Conservation (phyloP, 495 filamentous ascomycete genomes). For the Entonaema liquescens region DNA sequence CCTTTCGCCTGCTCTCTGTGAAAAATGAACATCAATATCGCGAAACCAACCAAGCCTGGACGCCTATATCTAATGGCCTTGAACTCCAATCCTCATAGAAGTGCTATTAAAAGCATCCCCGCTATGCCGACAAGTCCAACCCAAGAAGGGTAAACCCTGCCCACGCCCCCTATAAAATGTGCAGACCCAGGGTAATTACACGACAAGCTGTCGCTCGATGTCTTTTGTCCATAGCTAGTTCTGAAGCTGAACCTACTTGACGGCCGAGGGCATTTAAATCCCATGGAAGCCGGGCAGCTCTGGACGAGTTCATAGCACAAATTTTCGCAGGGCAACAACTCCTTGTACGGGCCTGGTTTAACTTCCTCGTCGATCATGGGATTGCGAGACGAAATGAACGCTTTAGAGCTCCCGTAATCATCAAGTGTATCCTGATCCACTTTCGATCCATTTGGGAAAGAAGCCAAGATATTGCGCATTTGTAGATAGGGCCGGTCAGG, state of each 20-base stretch:
- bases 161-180: slow-evolving; percentile 44
- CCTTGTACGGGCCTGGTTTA: slow-evolving; percentile 89
- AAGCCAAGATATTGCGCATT: slow-evolving; percentile 70
- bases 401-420: slow-evolving; percentile 29
- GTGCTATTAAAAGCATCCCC: slow-evolving; percentile 17
- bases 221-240: slow-evolving; percentile 68
- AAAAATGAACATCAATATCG: slow-evolving; percentile 11
- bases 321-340: slow-evolving; percentile 85
- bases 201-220: slow-evolving; percentile 22
- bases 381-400: slow-evolving; percentile 70
- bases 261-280: slow-evolving; percentile 77
- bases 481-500: slow-evolving; percentile 61
- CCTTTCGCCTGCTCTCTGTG: slow-evolving; percentile 13
- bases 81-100: neutral
- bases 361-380: slow-evolving; percentile 73
- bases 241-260: slow-evolving; percentile 59
- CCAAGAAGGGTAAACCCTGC: slow-evolving; percentile 30
- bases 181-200: slow-evolving; percentile 61
- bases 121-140: slow-evolving; percentile 21
- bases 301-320: slow-evolving; percentile 84
- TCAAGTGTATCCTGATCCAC: slow-evolving; percentile 49
- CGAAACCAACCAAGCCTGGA: slow-evolving; percentile 9
- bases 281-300: slow-evolving; percentile 81
- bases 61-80: slow-evolving; percentile 15
- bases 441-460: slow-evolving; percentile 72